These are phyloP conservation scores for Tylopilus sp. DNA, from an alignment of 768 basidiomycete genomes.

Conservation along the genomic window DNA sequence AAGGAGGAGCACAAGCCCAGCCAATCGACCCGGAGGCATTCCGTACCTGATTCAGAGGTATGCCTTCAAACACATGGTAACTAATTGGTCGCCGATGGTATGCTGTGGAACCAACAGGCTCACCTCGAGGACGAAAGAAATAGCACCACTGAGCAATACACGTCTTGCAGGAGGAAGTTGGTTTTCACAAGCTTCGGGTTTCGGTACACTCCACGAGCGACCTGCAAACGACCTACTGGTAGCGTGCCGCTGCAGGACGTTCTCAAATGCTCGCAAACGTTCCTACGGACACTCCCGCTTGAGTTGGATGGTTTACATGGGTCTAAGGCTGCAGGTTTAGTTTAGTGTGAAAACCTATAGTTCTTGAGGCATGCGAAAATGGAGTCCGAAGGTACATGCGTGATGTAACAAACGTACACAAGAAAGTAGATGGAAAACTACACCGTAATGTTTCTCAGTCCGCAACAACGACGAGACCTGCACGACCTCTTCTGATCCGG, in stretches of 20 bases:
- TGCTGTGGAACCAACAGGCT: background rate
- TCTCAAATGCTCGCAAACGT: background rate
- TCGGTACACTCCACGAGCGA: background rate
- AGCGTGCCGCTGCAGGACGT: background rate
- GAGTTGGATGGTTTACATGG: background rate
- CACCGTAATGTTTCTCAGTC: conserved; percentile 19
- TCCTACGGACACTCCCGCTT: background rate
- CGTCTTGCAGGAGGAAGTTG: background rate
- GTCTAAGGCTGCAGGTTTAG: no score
- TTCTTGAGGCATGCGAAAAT: background rate
- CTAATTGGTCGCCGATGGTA: background rate
- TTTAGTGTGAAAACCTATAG: no score
- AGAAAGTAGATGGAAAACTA: background rate
- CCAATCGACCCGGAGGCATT: background rate
- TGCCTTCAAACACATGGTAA: background rate
- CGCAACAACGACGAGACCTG: conserved; percentile 63
- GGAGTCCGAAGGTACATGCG: background rate
- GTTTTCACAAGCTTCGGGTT: background rate
- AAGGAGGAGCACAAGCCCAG: background rate
- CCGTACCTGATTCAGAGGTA: conserved; percentile 11
- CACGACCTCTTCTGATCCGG: conserved; percentile 67
- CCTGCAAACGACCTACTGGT: conserved; percentile 1
- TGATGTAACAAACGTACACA: conserved; percentile 9
- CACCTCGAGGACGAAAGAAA: background rate
- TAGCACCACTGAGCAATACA: background rate